Evolutionary conservation across 2,329 filamentous ascomycete species (phyloP), one percentile per base, ranked within the genome.

Genomic region (Beauveria brongniartii): DNA sequence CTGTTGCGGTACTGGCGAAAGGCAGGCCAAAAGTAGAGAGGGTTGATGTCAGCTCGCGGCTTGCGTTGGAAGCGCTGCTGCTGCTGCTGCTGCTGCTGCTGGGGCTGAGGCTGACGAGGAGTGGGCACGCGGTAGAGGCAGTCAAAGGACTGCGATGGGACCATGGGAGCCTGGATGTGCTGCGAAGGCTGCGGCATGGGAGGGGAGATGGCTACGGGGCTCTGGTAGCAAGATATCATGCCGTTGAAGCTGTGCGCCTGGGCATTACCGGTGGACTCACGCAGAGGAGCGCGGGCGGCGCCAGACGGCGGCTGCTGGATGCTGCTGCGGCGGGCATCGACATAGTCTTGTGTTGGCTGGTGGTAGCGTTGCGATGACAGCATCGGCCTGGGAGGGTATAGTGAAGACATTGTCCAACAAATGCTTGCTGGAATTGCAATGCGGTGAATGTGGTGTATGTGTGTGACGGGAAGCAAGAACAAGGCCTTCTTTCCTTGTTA

Each of bases 1-100:
- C 85, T 82, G 69, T 81, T 81, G 66, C 86, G 81, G 71, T 89
- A 89, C 66, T 85, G 82, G 62, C 82, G 80, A 67, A 88, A 89
- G 63, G 85, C 81, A 18, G 80, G 80, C 65, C 83, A 84, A 61
- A 81, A 78, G 67, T 84, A 84, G 66, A 88, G 80, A 51, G 85
- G 84, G 71, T 87, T 87, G 67, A 77, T 70, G 40, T 72, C 70
- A 58, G 72, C 70, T 61, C 75, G 74, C 30, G 69, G 63, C 63
- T 72, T 70, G 44, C 73, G 69, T 57, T 72, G 72, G 51, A 68
- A 71, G 37, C 72, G 68, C 62, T 71, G 66, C 66, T 74, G 73
- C 46, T 73, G 72, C 41, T 46, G 72, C 53, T 55, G 37, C 4
- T 3, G 18, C 41, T 43, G 73, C 44, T 73, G 72, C 54, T 59